A percentile compares a stretch with the other conserved stretches of the same genome.
Conservation (phyloP, 345 rosid genomes). For the Bruguiera sexangula region DNA sequence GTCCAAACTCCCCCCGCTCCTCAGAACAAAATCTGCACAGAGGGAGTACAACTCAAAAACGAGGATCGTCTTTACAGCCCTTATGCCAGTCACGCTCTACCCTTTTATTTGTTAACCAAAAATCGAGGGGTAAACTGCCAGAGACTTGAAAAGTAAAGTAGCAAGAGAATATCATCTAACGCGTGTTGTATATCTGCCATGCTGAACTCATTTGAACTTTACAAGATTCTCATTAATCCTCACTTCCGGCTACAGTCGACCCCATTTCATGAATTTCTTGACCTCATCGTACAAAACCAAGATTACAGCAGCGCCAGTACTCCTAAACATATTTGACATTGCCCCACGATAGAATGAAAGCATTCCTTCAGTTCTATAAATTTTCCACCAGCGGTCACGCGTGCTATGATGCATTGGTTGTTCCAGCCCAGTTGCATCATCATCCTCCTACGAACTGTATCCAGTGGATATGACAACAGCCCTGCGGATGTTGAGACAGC, state of each 20-base stretch:
- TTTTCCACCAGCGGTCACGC: constrained; percentile 74
- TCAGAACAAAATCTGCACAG: too few relatives aligned
- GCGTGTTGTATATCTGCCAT: constrained; percentile 13
- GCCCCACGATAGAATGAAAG: constrained; percentile 85
- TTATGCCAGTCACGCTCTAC: neutral
- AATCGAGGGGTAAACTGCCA: constrained; percentile 25
- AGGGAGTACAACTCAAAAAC: too few relatives aligned
- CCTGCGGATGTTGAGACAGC: constrained; percentile 84
- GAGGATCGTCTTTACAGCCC: neutral
- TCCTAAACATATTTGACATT: constrained; percentile 72
- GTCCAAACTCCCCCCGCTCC: too few relatives aligned
- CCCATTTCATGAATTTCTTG: constrained; percentile 81
- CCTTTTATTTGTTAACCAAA: constrained; percentile 14
- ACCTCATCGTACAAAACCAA: constrained; percentile 85
- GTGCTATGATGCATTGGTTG: constrained; percentile 63
- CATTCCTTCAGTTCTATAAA: constrained; percentile 68
- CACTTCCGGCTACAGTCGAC: constrained; percentile 47
- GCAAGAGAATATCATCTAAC: constrained; percentile 28
- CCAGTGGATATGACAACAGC: constrained; percentile 74
- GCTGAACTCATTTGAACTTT: constrained; percentile 12
- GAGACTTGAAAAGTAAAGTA: constrained; percentile 10
- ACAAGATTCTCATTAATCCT: constrained; percentile 35
- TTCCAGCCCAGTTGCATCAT: constrained; percentile 94
- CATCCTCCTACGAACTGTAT: constrained; percentile 84
- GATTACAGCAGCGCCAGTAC: constrained; percentile 85